phyloP scores from a whole-genome alignment of 2,329 filamentous ascomycete genomes.

The Pseudocercospora pini-densiflorae region DNA sequence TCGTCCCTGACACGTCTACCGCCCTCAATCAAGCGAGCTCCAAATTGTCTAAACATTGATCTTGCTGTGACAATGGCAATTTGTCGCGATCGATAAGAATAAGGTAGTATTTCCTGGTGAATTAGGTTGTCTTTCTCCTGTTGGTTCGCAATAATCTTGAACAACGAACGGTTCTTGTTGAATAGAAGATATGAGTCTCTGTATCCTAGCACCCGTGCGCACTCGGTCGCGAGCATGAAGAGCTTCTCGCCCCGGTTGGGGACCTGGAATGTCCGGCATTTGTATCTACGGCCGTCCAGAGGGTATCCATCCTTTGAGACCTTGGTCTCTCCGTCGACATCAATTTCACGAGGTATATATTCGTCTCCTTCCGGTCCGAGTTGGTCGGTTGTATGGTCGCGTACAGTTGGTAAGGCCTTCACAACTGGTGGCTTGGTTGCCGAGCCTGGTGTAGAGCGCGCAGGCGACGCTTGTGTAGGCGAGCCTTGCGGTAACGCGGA shows the following conservation, averaged over 20 bases:
- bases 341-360: conserved; percentile 90
- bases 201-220: conserved; percentile 90
- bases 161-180: conserved; percentile 96
- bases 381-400: conserved; percentile 97
- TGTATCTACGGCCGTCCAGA: conserved; percentile 82
- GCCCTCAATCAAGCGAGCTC: conserved; percentile 87
- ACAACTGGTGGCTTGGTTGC: conserved; percentile 71
- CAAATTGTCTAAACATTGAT: conserved; percentile 99
- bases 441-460: conserved; percentile 74
- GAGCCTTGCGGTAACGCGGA: conserved; percentile 55
- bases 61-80: conserved; percentile 97
- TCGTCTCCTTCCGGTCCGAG: conserved; percentile 88
- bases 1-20: conserved; percentile 93
- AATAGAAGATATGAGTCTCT: conserved; percentile 97
- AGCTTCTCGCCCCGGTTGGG: conserved; percentile 89
- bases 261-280: conserved; percentile 91
- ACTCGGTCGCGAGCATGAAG: conserved; percentile 99
- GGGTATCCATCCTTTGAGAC: conserved; percentile 82
- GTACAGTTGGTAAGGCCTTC: conserved; percentile 92
- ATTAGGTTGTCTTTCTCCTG: conserved; percentile 97
- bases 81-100: conserved; percentile 96
- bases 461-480: conserved; percentile 65
- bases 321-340: conserved; percentile 94
- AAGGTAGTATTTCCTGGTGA: conserved; percentile 90
- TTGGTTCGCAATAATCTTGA: conserved; percentile 97